These are phyloP conservation scores for Waltiozyma sp. DNA, from an alignment of 1,139 yeast genomes.

Conservation along the genomic window DNA sequence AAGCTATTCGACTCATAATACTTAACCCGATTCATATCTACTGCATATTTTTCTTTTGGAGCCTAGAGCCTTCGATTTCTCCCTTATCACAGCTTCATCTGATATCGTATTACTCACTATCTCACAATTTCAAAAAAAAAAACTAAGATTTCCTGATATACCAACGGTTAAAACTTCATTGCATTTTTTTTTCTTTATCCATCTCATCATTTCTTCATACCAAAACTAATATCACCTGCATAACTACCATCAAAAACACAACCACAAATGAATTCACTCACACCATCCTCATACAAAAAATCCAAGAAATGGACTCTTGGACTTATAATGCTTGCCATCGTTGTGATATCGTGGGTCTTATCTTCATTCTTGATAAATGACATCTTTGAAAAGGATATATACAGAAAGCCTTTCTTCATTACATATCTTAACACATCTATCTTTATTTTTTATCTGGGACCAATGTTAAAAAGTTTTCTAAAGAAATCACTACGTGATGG, in stretches of 20 bases:
- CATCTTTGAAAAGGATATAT: conserved; percentile 54
- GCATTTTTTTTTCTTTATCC: too few species aligned
- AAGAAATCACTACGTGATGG: conserved; percentile 20
- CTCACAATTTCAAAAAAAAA: too few species aligned
- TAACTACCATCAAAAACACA: neutral
- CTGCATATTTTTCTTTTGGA: too few species aligned
- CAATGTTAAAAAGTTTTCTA: conserved; percentile 33
- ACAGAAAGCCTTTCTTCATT: conserved; percentile 86
- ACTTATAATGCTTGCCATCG: conserved; percentile 56
- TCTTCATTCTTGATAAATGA: conserved; percentile 74
- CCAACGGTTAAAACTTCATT: too few species aligned
- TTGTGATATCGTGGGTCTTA: conserved; percentile 78
- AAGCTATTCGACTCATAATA: too few species aligned
- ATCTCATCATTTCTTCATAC: too few species aligned
- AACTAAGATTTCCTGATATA: too few species aligned
- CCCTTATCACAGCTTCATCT: too few species aligned
- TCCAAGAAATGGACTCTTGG: conserved; percentile 58
- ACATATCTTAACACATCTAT: conserved; percentile 87
- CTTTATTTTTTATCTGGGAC: conserved; percentile 66
- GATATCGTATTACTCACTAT: too few species aligned
- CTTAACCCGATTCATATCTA: too few species aligned
- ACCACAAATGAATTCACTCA: neutral
- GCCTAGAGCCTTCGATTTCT: too few species aligned
- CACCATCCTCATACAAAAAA: conserved; percentile 6
- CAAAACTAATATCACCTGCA: neutral